Conservation (phyloP, 305 asterid species). For the Fraxinus ornus region DNA sequence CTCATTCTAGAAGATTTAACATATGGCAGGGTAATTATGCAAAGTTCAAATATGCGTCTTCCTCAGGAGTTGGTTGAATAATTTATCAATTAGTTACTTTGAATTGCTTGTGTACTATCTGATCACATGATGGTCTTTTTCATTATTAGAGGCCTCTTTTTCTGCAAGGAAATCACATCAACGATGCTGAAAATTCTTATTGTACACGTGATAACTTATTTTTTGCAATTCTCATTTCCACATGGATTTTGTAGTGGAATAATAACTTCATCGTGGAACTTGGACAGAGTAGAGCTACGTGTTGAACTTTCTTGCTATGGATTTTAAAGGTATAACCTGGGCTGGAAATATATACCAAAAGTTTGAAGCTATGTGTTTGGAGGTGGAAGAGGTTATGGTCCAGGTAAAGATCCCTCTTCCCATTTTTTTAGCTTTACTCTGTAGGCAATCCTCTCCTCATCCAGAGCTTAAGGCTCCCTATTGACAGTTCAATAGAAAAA, state of each 20-base stretch:
- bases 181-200: background rate
- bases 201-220: background rate
- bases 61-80: background rate
- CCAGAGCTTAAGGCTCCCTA: background rate
- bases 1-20: background rate
- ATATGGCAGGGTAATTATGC: background rate
- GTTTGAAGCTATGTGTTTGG: conserved; percentile 52
- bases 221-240: background rate
- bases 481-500: background rate
- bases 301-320: conserved; percentile 30
- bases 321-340: conserved; percentile 45
- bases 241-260: background rate
- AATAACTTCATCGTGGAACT: background rate
- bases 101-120: background rate
- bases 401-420: conserved; percentile 30
- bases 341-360: conserved; percentile 44
- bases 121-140: background rate
- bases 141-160: background rate
- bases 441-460: background rate
- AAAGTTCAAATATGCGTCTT: background rate
- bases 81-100: background rate
- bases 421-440: background rate
- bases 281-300: background rate
- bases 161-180: background rate
- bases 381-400: conserved; percentile 48